These are phyloP conservation scores for Starmerella sp. DNA, from an alignment of 805 yeast genomes.

Conservation along the genomic window DNA sequence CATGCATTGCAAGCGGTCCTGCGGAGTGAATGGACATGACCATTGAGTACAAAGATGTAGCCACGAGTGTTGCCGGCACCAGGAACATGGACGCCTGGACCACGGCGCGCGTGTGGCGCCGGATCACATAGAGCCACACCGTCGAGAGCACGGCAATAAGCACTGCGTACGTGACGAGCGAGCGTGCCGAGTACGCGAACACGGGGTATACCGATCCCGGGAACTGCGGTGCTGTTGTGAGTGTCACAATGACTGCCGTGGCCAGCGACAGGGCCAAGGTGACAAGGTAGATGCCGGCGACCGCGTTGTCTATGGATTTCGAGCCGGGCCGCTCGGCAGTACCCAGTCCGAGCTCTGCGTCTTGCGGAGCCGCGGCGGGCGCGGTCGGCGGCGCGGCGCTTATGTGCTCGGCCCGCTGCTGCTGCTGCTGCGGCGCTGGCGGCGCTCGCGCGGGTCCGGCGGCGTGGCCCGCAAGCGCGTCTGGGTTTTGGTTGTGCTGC, in stretches of 20 bases:
- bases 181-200: constrained; percentile 14
- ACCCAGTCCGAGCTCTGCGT: not conserved
- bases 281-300: constrained; percentile 14
- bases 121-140: constrained; percentile 20
- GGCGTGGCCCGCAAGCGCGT: not conserved
- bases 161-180: constrained; percentile 14
- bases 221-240: constrained; percentile 13
- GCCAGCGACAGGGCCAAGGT: constrained; percentile 19
- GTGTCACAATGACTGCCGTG: constrained; percentile 18
- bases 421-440: not conserved
- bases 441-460: not conserved
- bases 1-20: constrained; percentile 14
- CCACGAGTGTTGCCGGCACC: constrained; percentile 16
- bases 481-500: not conserved
- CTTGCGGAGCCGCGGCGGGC: not conserved
- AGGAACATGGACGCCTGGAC: constrained; percentile 17
- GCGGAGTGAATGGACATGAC: constrained; percentile 16
- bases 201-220: constrained; percentile 16
- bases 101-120: constrained; percentile 17
- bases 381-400: not conserved
- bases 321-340: not conserved
- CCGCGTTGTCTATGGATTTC: constrained; percentile 15
- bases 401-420: constrained; percentile 5
- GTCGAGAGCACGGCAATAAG: constrained; percentile 12
- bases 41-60: constrained; percentile 11